These are phyloP conservation scores for Annulohypoxylon stygium DNA, from an alignment of 495 filamentous ascomycete genomes.

Conservation along the genomic window DNA sequence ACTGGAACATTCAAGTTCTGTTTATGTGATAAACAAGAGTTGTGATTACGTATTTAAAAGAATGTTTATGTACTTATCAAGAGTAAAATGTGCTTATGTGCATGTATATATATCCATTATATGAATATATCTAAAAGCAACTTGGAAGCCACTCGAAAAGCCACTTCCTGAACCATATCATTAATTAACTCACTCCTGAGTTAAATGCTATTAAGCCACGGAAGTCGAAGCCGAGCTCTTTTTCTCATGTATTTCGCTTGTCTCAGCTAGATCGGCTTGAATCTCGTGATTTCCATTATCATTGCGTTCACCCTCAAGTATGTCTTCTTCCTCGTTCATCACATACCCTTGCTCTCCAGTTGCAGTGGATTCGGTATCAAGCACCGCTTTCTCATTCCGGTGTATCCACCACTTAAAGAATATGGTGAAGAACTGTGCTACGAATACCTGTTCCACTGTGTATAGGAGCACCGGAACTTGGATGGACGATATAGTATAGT, in stretches of 20 bases:
- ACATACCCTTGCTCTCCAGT: constrained; percentile 32
- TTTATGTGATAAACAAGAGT: not conserved
- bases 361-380: constrained; percentile 36
- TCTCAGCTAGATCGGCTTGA: not conserved
- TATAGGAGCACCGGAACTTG: constrained; percentile 68
- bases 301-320: not conserved
- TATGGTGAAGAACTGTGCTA: constrained; percentile 68
- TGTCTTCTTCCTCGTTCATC: constrained; percentile 10
- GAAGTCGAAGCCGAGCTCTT: not conserved
- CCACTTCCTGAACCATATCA: not conserved
- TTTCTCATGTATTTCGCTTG: constrained; percentile 21
- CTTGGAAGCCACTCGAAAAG: not conserved
- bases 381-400: constrained; percentile 44
- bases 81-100: not conserved
- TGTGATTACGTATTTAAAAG: not conserved
- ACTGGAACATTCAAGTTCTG: not conserved
- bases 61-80: not conserved
- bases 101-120: not conserved
- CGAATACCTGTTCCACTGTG: constrained; percentile 68
- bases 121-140: not conserved
- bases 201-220: not conserved
- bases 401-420: constrained; percentile 64
- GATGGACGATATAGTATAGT: constrained; percentile 64
- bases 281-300: not conserved
- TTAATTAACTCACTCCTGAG: not conserved